phyloP scores from a whole-genome alignment of 2,329 filamentous ascomycete genomes.

The Cryoendolithus antarcticus region DNA sequence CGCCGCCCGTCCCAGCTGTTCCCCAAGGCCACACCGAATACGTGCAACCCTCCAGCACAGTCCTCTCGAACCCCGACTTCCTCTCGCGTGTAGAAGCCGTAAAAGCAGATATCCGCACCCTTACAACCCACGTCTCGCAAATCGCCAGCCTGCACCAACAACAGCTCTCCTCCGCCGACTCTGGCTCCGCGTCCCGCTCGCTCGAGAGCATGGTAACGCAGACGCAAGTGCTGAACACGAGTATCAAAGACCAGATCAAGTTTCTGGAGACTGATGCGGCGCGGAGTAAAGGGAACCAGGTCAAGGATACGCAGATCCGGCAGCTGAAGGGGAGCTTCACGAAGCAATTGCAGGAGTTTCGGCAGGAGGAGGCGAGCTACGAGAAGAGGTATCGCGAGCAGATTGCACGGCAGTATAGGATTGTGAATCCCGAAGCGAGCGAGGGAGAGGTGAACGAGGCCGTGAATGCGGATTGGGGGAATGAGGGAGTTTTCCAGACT shows the following conservation, averaged over 20 bases:
- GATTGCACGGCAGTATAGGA: constrained; percentile 67
- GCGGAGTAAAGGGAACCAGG: constrained; percentile 49
- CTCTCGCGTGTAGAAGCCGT: constrained; percentile 52
- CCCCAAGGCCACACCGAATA: constrained; percentile 39
- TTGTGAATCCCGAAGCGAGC: constrained; percentile 58
- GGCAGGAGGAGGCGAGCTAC: constrained; percentile 59
- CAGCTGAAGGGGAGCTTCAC: constrained; percentile 61
- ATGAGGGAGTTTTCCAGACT: constrained; percentile 71
- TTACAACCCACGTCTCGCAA: constrained; percentile 54
- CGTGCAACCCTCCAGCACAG: constrained; percentile 24
- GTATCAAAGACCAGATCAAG: constrained; percentile 69
- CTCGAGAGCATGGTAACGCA: constrained; percentile 57
- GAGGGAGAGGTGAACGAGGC: constrained; percentile 61
- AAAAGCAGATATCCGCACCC: constrained; percentile 54
- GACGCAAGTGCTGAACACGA: constrained; percentile 60
- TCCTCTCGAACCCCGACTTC: constrained; percentile 45
- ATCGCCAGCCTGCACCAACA: constrained; percentile 62
- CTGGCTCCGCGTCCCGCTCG: constrained; percentile 33
- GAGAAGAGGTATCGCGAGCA: constrained; percentile 61
- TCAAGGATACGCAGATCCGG: constrained; percentile 59
- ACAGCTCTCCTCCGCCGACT: constrained; percentile 54
- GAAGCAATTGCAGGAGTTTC: constrained; percentile 57
- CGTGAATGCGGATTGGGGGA: constrained; percentile 58
- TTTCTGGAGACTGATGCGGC: constrained; percentile 58
- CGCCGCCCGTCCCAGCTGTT: constrained; percentile 32